Evolutionary conservation across 257 asterid species (phyloP).

Genomic region (Craterostigma plantagineum): DNA sequence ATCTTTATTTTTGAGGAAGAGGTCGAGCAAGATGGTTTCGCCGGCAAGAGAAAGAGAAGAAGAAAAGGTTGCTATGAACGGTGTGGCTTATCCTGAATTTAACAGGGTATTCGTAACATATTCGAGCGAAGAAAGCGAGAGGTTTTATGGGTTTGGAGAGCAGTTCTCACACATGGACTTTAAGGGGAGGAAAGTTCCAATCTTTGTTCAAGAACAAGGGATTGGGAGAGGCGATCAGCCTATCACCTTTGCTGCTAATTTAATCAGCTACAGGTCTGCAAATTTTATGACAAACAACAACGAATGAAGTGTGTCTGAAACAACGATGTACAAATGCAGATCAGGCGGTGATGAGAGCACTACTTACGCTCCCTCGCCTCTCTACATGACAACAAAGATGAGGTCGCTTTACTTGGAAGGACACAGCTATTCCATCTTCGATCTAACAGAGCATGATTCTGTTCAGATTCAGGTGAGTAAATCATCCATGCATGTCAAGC

Average conservation of each 20-base stretch:
- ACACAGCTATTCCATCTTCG: conserved; percentile 70
- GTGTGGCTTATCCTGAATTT: conserved; percentile 18
- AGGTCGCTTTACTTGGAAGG: conserved; percentile 86
- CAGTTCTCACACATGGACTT: conserved; percentile 84
- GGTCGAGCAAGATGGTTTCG: conserved; percentile 22
- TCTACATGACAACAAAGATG: conserved; percentile 83
- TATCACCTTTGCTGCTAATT: conserved; percentile 85
- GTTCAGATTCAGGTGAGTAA: conserved; percentile 69
- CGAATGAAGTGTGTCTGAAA: not conserved
- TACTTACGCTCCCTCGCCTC: conserved; percentile 94
- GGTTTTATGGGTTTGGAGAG: conserved; percentile 79
- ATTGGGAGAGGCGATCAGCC: conserved; percentile 98
- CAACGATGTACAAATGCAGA: conserved; percentile 36
- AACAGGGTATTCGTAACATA: conserved; percentile 62
- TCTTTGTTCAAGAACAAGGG: conserved; percentile 92
- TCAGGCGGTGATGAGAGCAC: conserved; percentile 93
- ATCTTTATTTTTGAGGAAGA: conserved; percentile 22
- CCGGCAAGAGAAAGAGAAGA: conserved; percentile 17
- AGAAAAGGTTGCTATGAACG: conserved; percentile 31
- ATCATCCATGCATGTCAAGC: not conserved
- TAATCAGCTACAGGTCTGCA: conserved; percentile 83
- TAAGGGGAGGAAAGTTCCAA: conserved; percentile 73
- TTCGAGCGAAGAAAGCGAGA: conserved; percentile 63
- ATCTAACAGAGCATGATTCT: conserved; percentile 55
- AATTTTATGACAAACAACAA: not conserved